Evolutionary conservation across 371 early-diverging fungal genomes (phyloP), one percentile per base, ranked within the genome.

Genomic region (Saksenaea oblongispora): DNA sequence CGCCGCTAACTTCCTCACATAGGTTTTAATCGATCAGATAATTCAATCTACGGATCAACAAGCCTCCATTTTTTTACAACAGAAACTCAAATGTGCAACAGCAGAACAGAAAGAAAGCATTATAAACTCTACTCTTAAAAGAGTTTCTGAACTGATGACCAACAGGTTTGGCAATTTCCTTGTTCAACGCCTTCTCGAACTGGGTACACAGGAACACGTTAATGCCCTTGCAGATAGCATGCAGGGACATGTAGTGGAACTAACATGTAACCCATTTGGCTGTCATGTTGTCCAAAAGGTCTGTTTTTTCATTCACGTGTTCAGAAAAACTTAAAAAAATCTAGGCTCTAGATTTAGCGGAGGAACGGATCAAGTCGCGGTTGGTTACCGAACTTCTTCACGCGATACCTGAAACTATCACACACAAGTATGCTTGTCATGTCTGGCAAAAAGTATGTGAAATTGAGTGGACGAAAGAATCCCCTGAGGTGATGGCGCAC

Each of bases 261-360:
- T 92, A 42, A 83, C 90, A 14, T 89, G 90, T 65, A 89, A 92
- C 58, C 87, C 89, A 0, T 92, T 90, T 72, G 92, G 89, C 1
- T 92, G 92, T 66, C 92, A 91, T 72, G 91, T 92, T 0, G 86
- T 92, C 14, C 92, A 92, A 76, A 91, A 88, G 82, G 81, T 83
- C 22, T n/a, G 24, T 47, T 56, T 13, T 8, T 34, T 31, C 56
- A 15, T 24, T 11, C 14, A 42, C 18, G 11, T 1, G 8, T 18
- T 1, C 18, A 61, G 34, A 14, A 35, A 41, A n/a, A 31, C 57
- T 10, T 17, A n/a, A 4, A 4, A 47, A 47, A 4, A 10, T 10
- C 13, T 31, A 83, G 79, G 90, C 89, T 1, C 63, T 90, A 17
- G 90, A 90, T 44, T 84, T 74, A 41, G 82, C 89, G 5, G 82